Percentiles rank a stretch among this genome's conserved stretches.
phyloP scores from a whole-genome alignment of 345 rosid species.

The Atalantia buxifolia region DNA sequence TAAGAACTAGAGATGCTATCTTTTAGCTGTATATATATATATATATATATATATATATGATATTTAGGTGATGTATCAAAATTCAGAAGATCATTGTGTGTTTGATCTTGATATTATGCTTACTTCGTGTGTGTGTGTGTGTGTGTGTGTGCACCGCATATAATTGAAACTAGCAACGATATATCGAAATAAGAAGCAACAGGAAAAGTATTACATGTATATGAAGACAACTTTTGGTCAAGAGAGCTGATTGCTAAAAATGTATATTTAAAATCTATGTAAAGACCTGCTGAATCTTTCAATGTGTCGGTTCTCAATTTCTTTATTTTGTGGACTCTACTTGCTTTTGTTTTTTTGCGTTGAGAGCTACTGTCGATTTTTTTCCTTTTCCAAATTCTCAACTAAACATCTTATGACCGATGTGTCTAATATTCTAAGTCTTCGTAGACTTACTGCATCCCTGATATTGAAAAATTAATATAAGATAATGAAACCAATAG shows the following conservation, averaged over 20 bases:
- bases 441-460: not conserved
- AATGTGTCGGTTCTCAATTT: not conserved
- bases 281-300: conserved; percentile 1
- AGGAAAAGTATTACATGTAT: not conserved
- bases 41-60: too few species aligned
- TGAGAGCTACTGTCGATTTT: not conserved
- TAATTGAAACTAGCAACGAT: not conserved
- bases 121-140: too few species aligned
- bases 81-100: not conserved
- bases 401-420: not conserved
- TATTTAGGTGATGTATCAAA: too few species aligned
- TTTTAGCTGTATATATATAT: too few species aligned
- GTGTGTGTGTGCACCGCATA: not conserved
- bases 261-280: not conserved
- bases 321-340: not conserved
- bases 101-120: not conserved
- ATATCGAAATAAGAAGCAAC: not conserved
- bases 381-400: not conserved
- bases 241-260: not conserved
- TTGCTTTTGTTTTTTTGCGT: not conserved
- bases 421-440: not conserved
- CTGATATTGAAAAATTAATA: not conserved
- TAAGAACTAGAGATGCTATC: too few species aligned
- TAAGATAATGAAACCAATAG: not conserved
- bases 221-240: not conserved